These are phyloP conservation scores for Emmonsiellopsis sp. DNA, from an alignment of 2,329 filamentous ascomycete genomes.

Conservation along the genomic window DNA sequence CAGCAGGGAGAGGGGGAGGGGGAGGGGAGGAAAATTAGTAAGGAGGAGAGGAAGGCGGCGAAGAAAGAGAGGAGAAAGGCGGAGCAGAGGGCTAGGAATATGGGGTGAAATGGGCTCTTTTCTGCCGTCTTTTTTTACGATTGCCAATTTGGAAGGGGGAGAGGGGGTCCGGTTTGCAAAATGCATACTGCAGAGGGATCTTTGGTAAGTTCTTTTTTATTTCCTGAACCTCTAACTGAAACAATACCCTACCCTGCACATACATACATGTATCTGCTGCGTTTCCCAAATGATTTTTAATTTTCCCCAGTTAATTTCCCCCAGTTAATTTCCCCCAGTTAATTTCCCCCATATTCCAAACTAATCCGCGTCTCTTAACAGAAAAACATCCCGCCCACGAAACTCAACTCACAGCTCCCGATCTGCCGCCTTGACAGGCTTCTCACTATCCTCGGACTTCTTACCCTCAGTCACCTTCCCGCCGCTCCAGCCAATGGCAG, in stretches of 20 bases:
- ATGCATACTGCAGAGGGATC: too few relatives aligned
- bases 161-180: too few relatives aligned
- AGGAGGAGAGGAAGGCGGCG: conserved; percentile 44
- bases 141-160: not conserved
- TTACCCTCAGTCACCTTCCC: conserved; percentile 32
- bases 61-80: conserved; percentile 46
- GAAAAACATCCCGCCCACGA: not conserved
- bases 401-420: conserved; percentile 55
- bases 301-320: not conserved
- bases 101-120: conserved; percentile 9
- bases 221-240: too few relatives aligned
- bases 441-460: conserved; percentile 46
- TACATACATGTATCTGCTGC: too few relatives aligned
- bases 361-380: not conserved
- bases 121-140: not conserved
- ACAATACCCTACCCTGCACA: too few relatives aligned
- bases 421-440: conserved; percentile 61
- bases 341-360: not conserved
- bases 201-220: too few relatives aligned
- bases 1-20: conserved; percentile 30
- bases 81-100: conserved; percentile 31
- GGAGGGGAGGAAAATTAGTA: conserved; percentile 32
- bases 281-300: too few relatives aligned
- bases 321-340: not conserved
- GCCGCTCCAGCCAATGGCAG: conserved; percentile 80